Evolutionary conservation across 768 basidiomycete species (phyloP).

Genomic region (Lactarius deliciosus): DNA sequence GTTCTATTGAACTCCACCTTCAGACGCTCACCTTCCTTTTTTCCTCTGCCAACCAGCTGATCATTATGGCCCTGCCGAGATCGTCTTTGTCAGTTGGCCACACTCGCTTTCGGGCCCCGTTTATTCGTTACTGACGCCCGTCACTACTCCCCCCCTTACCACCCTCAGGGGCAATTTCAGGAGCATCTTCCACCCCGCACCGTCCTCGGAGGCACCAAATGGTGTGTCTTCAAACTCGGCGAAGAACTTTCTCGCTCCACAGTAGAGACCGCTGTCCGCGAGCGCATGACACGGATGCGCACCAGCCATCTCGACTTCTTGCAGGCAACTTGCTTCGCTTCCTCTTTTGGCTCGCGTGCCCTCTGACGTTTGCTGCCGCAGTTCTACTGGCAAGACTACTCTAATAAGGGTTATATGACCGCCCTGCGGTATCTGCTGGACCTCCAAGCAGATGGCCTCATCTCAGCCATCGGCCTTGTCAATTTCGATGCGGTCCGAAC

Average conservation of each 20-base stretch:
- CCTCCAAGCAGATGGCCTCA: constrained; percentile 57
- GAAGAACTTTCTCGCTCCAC: constrained; percentile 47
- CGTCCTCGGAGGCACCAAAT: constrained; percentile 78
- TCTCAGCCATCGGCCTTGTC: constrained; percentile 69
- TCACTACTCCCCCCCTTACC: not conserved
- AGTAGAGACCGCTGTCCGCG: constrained; percentile 63
- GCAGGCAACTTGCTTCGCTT: constrained; percentile 47
- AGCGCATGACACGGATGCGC: constrained; percentile 70
- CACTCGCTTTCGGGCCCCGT: not conserved
- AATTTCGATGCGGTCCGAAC: constrained; percentile 77
- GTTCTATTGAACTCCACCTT: not conserved
- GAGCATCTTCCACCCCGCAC: constrained; percentile 42
- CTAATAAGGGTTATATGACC: constrained; percentile 48
- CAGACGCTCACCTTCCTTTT: constrained; percentile 12
- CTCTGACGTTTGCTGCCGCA: constrained; percentile 33
- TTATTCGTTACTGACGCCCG: constrained; percentile 3
- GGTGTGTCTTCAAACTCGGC: constrained; percentile 71
- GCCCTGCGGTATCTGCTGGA: constrained; percentile 54
- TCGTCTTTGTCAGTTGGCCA: constrained; percentile 58
- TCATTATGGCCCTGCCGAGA: constrained; percentile 83
- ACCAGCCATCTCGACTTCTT: constrained; percentile 62
- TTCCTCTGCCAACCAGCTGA: constrained; percentile 52
- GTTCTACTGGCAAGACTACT: constrained; percentile 82
- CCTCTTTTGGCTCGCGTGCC: constrained; percentile 4
- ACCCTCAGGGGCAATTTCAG: constrained; percentile 65